Evolutionary conservation across 306 rosid genomes (phyloP), one percentile per base, ranked within the genome.

Genomic region (Herpetospermum pedunculosum): DNA sequence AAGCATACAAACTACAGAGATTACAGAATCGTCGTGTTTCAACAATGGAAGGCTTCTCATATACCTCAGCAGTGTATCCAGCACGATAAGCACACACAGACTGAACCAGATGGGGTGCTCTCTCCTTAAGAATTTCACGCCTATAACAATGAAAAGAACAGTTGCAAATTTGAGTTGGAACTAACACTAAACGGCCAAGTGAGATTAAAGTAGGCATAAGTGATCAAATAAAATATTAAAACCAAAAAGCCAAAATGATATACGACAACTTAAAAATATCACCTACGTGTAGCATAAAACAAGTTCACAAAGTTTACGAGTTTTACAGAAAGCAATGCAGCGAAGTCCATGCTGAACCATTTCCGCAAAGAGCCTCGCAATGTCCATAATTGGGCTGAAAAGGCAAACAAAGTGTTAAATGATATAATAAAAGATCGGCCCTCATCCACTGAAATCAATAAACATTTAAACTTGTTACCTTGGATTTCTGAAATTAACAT

Each of bases 281-380:
- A 86, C 98, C 71, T 89, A 93, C 98, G 97, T 83, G 85, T 87
- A 79, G 65, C 83, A 84, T 77, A 91, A 78, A 74, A 93, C 94
- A 77, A 94, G 88, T 83, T 91, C 96, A 77, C 95, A 91, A 64
- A 91, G 97, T 84, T 91, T 91, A 81, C 94, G 86, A 50, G 95
- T 82, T 87, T 83, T 94, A 81, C 98, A 91, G 69, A 94, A 94
- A 30, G 95, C 88, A 60, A 94, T 86, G 85, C 97, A 87, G 68
- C 98, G 95, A 84, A 94, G 97, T 75, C 98, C 95, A 80, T 94
- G 98, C 88, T 86, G 96, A 78, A 94, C 91, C 98, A 94, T 91
- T 86, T 94, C 98, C 12, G 96, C 97, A 77, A 94, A 87, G 59
- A 91, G 96, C 74, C 84, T 78, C 1, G 98, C 85, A 50, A 84